phyloP scores from a whole-genome alignment of 176 grass and related monocot species.

The Aegilops tauschii region DNA sequence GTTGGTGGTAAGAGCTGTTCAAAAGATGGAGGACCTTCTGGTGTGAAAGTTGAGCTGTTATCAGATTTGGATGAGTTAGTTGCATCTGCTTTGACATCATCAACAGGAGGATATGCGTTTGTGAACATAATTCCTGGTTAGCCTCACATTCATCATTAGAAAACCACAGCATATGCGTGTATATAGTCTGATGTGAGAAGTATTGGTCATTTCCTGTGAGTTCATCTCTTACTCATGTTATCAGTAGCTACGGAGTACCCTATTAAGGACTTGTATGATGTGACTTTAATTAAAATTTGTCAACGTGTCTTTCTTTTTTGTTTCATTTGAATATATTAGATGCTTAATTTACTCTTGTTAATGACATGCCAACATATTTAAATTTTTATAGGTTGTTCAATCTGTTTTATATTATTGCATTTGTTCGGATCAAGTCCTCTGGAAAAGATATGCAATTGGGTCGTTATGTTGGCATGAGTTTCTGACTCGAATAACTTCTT shows the following conservation, averaged over 20 bases:
- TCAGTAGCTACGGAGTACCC: neutral
- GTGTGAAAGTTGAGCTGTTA: conserved; percentile 81
- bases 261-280: conserved; percentile 12
- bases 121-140: conserved; percentile 91
- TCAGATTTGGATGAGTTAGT: conserved; percentile 65
- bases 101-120: conserved; percentile 75
- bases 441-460: conserved; percentile 3
- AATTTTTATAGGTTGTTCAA: neutral
- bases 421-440: neutral
- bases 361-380: neutral
- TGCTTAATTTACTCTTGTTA: neutral
- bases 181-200: neutral
- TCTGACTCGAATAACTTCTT: neutral
- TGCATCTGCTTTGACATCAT: conserved; percentile 63
- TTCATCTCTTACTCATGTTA: neutral
- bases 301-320: conserved; percentile 2
- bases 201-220: neutral
- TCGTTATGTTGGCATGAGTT: neutral
- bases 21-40: conserved; percentile 75
- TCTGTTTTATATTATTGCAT: neutral
- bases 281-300: neutral
- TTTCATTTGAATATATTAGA: conserved; percentile 10
- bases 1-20: conserved; percentile 72
- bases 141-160: conserved; percentile 16
- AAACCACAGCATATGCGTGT: neutral